Evolutionary conservation across 1,284 basidiomycete species (phyloP), one percentile per base, ranked within the genome.

Genomic region (Meira nashicola): DNA sequence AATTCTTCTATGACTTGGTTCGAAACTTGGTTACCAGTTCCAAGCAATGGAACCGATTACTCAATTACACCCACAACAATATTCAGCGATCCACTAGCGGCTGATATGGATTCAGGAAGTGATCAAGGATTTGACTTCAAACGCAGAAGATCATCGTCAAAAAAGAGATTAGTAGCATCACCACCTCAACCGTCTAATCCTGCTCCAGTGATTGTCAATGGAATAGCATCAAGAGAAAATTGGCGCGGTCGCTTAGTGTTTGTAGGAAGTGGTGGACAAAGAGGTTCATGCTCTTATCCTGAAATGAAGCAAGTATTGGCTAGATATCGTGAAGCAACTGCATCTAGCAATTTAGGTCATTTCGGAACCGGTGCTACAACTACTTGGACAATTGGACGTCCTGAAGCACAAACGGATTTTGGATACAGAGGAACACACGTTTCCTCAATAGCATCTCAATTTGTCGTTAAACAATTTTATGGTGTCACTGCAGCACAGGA

Each of bases 271-370:
- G 67, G 62, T 5, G 68, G 65, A 28, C 55, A 59, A 17, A 55
- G 60, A 7, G 68, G 68, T 1, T 51, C 60, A 6, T 62, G 61
- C 39, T 46, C 55, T 11, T 67, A 60, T 19, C 62, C 67, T 3
- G 62, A 66, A 23, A 62, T 71, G 58, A 71, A 71, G 62, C 68
- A 67, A 54, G 52, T 58, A 17, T 40, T 71, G 41, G 39, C 65
- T 19, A 59, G 68, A 15, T 67, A 68, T 47, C 57, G 55, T 11
- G 44, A 60, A 15, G 67, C 63, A 15, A 62, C 67, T 10, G 57
- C 60, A 9, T 58, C 62, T 19, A 61, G 57, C 47, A 71, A 71
- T 54, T 47, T 43, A 39, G 68, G 68, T 8, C 68, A 71, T 43
- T 68, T 68, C 39, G 33, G 51, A 11, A 37, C 48, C 14, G 55